Evolutionary conservation across 176 grass and related monocot species (phyloP).

Genomic region (Leersia perrieri): DNA sequence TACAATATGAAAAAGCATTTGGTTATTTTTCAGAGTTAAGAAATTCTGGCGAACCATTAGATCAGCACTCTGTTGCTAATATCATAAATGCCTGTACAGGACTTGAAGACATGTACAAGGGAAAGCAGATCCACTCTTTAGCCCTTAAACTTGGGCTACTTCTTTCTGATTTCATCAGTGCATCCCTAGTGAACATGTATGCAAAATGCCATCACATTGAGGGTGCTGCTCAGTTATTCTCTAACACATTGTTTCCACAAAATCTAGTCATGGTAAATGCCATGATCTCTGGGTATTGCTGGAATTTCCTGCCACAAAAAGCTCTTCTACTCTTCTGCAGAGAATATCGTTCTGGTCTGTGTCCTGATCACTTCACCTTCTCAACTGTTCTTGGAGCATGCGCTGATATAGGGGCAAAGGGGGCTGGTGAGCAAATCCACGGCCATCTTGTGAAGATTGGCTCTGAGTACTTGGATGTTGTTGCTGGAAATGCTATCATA

Average conservation of each 20-base stretch:
- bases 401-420: constrained; percentile 58
- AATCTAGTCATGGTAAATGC: constrained; percentile 65
- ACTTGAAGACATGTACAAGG: constrained; percentile 61
- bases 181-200: constrained; percentile 89
- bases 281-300: constrained; percentile 78
- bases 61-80: constrained; percentile 62
- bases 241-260: constrained; percentile 28
- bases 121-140: constrained; percentile 70
- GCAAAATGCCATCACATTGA: constrained; percentile 68
- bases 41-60: constrained; percentile 40
- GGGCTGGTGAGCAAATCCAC: constrained; percentile 80
- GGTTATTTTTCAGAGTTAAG: constrained; percentile 61
- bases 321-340: constrained; percentile 67
- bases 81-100: constrained; percentile 64
- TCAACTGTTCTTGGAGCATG: constrained; percentile 80
- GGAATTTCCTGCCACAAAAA: constrained; percentile 68
- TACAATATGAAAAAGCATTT: constrained; percentile 53
- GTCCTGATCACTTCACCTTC: constrained; percentile 72
- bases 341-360: constrained; percentile 58
- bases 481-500: constrained; percentile 82
- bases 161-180: constrained; percentile 56
- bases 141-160: constrained; percentile 66
- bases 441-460: constrained; percentile 65
- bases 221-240: constrained; percentile 56
- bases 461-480: constrained; percentile 61